Conservation (phyloP, 2,329 filamentous ascomycete genomes). For the Aspergillus arachidicola region DNA sequence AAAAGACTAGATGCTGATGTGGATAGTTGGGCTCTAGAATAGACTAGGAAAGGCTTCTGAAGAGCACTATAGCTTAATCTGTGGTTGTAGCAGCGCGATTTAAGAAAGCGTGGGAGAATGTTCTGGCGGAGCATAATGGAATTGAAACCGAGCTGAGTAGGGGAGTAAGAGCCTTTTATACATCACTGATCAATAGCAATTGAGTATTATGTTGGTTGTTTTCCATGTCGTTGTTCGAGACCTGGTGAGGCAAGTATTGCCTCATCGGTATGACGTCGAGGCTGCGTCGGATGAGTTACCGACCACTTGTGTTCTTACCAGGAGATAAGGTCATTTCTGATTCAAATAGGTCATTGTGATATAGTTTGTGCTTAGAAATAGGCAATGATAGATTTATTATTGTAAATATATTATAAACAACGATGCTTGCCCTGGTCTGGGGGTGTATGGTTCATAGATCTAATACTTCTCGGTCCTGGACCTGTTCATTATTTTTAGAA, state of each 20-base stretch:
- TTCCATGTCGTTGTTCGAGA: not conserved
- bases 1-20: not conserved
- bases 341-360: not conserved
- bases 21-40: not conserved
- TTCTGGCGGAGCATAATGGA: not conserved
- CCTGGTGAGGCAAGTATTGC: not conserved
- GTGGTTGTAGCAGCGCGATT: not conserved
- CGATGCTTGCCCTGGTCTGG: too few species aligned
- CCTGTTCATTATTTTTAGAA: too few species aligned
- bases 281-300: not conserved
- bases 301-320: not conserved
- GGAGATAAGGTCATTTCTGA: too few species aligned
- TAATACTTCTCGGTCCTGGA: too few species aligned
- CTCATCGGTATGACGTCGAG: conserved; percentile 20
- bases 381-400: too few species aligned
- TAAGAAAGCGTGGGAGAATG: not conserved
- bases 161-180: not conserved
- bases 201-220: not conserved
- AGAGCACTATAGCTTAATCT: not conserved
- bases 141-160: not conserved
- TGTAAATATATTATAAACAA: too few species aligned
- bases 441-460: too few species aligned
- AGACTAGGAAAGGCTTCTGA: not conserved
- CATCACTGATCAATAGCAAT: not conserved
- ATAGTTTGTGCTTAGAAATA: not conserved